Conservation (phyloP, 2,329 filamentous ascomycete genomes). For the Pseudogymnoascus sp. region DNA sequence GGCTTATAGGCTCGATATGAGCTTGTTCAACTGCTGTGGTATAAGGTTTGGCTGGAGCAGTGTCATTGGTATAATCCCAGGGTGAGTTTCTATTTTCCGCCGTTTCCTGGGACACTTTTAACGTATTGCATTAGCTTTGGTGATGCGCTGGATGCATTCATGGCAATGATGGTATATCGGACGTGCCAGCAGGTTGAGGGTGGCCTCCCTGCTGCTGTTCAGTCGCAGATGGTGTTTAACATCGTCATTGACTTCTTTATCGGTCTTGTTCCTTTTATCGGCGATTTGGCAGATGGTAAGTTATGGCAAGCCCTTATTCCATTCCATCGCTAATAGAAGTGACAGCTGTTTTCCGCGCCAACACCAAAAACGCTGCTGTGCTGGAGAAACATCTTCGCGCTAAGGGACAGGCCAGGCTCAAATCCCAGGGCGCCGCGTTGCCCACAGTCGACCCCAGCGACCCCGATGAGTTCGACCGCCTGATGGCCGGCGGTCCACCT, state of each 20-base stretch:
- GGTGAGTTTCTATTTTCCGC: slow-evolving; percentile 47
- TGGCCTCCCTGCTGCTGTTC: slow-evolving; percentile 58
- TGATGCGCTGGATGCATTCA: slow-evolving; percentile 65
- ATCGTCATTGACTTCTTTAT: slow-evolving; percentile 67
- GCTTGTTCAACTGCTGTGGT: slow-evolving; percentile 73
- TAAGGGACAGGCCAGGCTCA: slow-evolving; percentile 55
- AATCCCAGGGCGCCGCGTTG: slow-evolving; percentile 40
- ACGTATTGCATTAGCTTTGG: slow-evolving; percentile 51
- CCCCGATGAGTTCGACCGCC: slow-evolving; percentile 45
- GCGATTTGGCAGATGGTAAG: slow-evolving; percentile 67
- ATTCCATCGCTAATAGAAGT: slow-evolving; percentile 30
- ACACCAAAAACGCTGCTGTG: slow-evolving; percentile 65
- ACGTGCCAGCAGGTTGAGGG: slow-evolving; percentile 70
- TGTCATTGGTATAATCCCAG: slow-evolving; percentile 77
- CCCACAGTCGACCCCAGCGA: slow-evolving; percentile 48
- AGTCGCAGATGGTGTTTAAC: slow-evolving; percentile 73
- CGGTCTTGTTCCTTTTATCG: slow-evolving; percentile 68
- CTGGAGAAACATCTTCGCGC: slow-evolving; percentile 63
- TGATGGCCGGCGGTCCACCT: slow-evolving; percentile 24
- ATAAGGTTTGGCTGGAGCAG: slow-evolving; percentile 85
- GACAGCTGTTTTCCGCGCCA: slow-evolving; percentile 59
- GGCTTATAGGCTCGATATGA: slow-evolving; percentile 81
- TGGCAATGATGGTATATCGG: slow-evolving; percentile 69
- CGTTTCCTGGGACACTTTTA: slow-evolving; percentile 18
- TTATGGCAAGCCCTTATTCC: slow-evolving; percentile 66